Conservation (phyloP, 2,329 filamentous ascomycete genomes). For the Colletotrichum eleusines region DNA sequence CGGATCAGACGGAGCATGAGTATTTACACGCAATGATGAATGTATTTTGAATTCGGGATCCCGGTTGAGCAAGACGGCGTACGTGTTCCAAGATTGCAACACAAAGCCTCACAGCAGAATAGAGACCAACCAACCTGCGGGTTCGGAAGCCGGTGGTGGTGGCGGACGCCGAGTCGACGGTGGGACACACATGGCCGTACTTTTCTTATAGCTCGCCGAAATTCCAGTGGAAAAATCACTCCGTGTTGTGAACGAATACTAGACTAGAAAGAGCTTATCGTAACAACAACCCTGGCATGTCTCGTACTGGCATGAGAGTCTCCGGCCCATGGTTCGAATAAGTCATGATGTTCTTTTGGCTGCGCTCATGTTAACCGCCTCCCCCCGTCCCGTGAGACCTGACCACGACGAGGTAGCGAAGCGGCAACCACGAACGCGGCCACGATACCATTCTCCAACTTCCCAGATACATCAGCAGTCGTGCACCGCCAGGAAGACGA, state of each 20-base stretch:
- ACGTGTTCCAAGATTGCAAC: too few species aligned
- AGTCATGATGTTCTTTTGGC: not conserved
- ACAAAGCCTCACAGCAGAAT: not conserved
- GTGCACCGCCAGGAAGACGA: not conserved
- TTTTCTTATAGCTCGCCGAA: too few species aligned
- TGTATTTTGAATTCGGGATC: too few species aligned
- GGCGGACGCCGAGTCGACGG: not conserved
- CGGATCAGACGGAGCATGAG: too few species aligned
- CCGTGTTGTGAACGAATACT: not conserved
- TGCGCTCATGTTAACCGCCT: not conserved
- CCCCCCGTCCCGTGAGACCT: not conserved
- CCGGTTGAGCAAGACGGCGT: too few species aligned
- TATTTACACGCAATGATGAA: too few species aligned
- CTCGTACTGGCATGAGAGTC: not conserved
- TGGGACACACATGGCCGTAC: not conserved
- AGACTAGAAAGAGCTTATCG: not conserved
- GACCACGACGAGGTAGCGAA: not conserved
- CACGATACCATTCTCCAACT: not conserved
- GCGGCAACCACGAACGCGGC: not conserved
- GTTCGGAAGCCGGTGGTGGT: not conserved
- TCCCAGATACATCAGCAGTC: not conserved
- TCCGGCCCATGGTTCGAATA: not conserved
- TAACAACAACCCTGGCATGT: not conserved
- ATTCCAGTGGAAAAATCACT: not conserved
- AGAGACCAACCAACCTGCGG: not conserved